These are phyloP conservation scores for Trypanosoma congolense DNA, from an alignment of 208 protist species.

Conservation along the genomic window DNA sequence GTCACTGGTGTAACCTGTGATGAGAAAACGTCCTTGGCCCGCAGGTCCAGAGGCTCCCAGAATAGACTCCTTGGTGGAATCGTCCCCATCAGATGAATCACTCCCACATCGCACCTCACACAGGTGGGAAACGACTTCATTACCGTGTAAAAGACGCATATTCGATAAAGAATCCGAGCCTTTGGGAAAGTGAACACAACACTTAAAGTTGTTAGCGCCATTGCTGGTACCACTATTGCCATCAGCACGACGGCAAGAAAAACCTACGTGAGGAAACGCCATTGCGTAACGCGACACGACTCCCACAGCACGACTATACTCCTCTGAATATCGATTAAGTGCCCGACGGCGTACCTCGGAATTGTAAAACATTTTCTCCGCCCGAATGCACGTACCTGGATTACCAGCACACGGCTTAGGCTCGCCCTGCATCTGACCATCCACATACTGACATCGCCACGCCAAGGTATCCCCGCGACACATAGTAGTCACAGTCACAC, in stretches of 20 bases:
- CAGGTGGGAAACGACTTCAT: slow-evolving; percentile 44
- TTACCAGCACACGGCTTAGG: slow-evolving; percentile 73
- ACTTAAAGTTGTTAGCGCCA: slow-evolving; percentile 11
- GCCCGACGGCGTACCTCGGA: slow-evolving; percentile 64
- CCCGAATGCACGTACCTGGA: slow-evolving; percentile 79
- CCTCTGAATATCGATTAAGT: slow-evolving; percentile 82
- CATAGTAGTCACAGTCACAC: slow-evolving; percentile 69
- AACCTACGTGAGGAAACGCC: slow-evolving; percentile 68
- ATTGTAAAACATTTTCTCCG: slow-evolving; percentile 91
- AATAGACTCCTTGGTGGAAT: slow-evolving; percentile 16
- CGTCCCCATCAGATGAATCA: slow-evolving; percentile 22
- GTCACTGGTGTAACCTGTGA: slow-evolving; percentile 79
- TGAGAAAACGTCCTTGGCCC: slow-evolving; percentile 50
- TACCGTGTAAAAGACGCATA: slow-evolving; percentile 63
- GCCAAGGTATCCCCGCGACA: slow-evolving; percentile 30
- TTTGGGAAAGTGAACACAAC: slow-evolving; percentile 49
- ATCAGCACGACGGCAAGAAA: slow-evolving; percentile 55
- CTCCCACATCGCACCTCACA: slow-evolving; percentile 20
- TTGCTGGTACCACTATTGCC: slow-evolving; percentile 26
- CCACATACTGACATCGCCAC: slow-evolving; percentile 60
- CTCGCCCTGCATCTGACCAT: slow-evolving; percentile 93
- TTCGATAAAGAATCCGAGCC: slow-evolving; percentile 64
- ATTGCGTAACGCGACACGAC: slow-evolving; percentile 89
- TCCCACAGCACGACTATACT: slow-evolving; percentile 90
- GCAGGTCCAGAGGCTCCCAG: slow-evolving; percentile 23